Evolutionary conservation across 352 stramenopile genomes (phyloP).

Genomic region (Phytophthora aleatoria): DNA sequence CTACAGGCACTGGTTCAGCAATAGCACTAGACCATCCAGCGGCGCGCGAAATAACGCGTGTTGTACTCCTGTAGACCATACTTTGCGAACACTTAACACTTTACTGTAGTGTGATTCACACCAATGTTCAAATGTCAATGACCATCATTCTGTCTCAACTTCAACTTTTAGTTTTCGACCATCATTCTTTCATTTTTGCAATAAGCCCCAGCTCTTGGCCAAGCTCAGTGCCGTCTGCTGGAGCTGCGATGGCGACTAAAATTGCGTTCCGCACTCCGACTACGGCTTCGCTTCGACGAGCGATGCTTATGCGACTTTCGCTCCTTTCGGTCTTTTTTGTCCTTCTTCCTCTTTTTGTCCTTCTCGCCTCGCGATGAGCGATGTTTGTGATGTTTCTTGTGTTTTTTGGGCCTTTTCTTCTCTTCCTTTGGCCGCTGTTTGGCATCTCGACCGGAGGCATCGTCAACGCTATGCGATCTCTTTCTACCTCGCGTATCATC

Average conservation of each 20-base stretch:
- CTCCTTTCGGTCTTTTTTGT: slow-evolving; percentile 36
- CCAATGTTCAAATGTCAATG: no score
- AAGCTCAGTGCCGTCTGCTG: slow-evolving; percentile 13
- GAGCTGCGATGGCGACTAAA: slow-evolving; percentile 18
- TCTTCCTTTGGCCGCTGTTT: slow-evolving; percentile 30
- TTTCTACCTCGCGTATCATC: slow-evolving; percentile 15
- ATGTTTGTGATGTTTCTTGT: slow-evolving; percentile 43
- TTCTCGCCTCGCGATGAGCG: slow-evolving; percentile 33
- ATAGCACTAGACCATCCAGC: no score
- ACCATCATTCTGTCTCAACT: no score
- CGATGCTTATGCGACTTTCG: slow-evolving; percentile 35
- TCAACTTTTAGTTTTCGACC: no score
- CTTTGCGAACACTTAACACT: no score
- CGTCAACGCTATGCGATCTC: slow-evolving; percentile 12
- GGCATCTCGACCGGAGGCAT: slow-evolving; percentile 1
- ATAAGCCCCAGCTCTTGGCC: no score
- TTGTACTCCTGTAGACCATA: no score
- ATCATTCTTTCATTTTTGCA: no score
- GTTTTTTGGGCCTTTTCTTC: slow-evolving; percentile 38
- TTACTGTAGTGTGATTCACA: no score
- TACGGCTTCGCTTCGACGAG: slow-evolving; percentile 34
- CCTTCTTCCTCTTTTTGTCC: slow-evolving; percentile 28
- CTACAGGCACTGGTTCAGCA: no score
- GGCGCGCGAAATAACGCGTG: no score
- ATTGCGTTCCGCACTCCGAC: slow-evolving; percentile 23